These are phyloP conservation scores for Fraxinus excelsior DNA, from an alignment of 257 asterid species.

Conservation along the genomic window DNA sequence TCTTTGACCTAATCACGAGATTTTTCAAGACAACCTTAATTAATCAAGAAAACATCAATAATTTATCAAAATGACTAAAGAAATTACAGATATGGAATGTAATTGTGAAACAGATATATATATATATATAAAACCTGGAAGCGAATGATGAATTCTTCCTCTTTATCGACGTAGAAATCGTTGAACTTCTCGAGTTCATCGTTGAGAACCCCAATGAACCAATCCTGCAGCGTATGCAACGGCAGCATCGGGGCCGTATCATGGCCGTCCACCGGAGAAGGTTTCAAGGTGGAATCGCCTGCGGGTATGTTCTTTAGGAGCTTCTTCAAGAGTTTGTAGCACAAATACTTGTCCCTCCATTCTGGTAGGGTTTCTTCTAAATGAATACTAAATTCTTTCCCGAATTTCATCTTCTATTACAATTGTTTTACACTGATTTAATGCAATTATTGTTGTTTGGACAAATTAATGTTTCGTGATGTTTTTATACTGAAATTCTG, in stretches of 20 bases:
- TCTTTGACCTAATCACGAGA: no score
- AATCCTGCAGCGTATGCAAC: conserved; percentile 52
- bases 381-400: conserved; percentile 71
- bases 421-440: background rate
- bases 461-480: background rate
- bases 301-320: conserved; percentile 62
- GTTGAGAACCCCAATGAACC: conserved; percentile 69
- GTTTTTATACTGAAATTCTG: background rate
- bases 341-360: conserved; percentile 86
- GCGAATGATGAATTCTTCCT: conserved; percentile 85
- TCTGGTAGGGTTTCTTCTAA: conserved; percentile 82
- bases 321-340: conserved; percentile 84
- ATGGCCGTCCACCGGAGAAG: conserved; percentile 21
- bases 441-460: background rate
- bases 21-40: no score
- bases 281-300: conserved; percentile 30
- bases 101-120: no score
- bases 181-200: conserved; percentile 85
- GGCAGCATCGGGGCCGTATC: conserved; percentile 21
- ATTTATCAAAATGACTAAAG: no score
- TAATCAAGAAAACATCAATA: no score
- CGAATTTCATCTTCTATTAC: conserved; percentile 65
- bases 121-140: conserved; percentile 53
- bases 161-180: conserved; percentile 95
- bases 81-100: no score